Percentiles rank a stretch among this genome's conserved stretches.
Conservation (phyloP, 371 early-diverging fungal species). For the Thermomucor indicae-seudaticae region DNA sequence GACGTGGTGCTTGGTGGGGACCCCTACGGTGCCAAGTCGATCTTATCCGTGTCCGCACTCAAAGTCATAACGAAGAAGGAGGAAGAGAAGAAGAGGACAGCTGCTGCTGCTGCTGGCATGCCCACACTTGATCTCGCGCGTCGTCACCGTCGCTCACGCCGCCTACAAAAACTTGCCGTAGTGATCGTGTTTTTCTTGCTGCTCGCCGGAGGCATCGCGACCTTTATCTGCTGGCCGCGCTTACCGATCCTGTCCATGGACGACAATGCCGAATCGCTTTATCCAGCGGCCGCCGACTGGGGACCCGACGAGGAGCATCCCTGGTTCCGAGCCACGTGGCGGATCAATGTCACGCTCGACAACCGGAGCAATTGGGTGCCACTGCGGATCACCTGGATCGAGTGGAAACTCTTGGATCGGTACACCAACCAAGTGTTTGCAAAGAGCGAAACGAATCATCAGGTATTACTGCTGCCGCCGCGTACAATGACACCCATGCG, state of each 20-base stretch:
- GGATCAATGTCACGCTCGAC: conserved; percentile 24
- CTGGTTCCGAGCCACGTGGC: conserved; percentile 17
- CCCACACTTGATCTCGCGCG: too few species aligned
- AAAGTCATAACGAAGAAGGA: too few species aligned
- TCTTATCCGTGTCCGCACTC: too few species aligned
- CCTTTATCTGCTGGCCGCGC: conserved; percentile 27
- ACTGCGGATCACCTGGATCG: conserved; percentile 10
- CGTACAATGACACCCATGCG: conserved; percentile 1
- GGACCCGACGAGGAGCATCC: conserved; percentile 11
- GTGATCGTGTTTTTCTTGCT: neutral
- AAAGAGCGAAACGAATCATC: neutral
- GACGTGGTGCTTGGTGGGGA: too few species aligned
- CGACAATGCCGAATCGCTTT: conserved; percentile 3
- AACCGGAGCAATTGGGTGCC: conserved; percentile 27
- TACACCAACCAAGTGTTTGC: neutral
- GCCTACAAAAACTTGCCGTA: too few species aligned
- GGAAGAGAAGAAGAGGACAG: too few species aligned
- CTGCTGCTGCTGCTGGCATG: too few species aligned
- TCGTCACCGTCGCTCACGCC: too few species aligned
- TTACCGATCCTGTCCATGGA: conserved; percentile 8
- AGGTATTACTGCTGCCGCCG: conserved; percentile 1
- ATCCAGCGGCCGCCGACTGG: conserved; percentile 14
- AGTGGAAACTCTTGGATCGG: neutral
- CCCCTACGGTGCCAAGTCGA: too few species aligned
- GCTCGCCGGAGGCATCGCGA: neutral